Evolutionary conservation across 495 filamentous ascomycete species (phyloP), one percentile per base, ranked within the genome.

Genomic region (Penicillium pulvis): DNA sequence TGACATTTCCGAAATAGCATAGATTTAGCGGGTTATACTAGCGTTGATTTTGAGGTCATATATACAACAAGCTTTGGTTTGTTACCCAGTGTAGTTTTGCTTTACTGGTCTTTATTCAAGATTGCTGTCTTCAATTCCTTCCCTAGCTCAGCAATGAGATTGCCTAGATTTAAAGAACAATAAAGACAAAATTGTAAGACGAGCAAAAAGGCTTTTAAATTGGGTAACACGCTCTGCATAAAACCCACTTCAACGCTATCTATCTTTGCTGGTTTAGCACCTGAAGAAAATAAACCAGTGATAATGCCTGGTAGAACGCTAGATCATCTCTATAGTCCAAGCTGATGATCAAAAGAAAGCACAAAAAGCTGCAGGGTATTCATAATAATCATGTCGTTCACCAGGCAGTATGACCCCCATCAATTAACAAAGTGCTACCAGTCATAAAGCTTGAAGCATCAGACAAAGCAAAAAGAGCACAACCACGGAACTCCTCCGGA

Each of bases 401-500:
- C 79, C 79, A 82, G n/a, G 79, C 79, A 42, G 83, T 86, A 64
- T 87, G 84, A 2, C 85, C 85, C 42, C 85, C 85, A 61, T 87
- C 85, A 55, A 87, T 82, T 10, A 85, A 64, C 51, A 88, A 55
- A 44, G 85, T 82, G 17, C 72, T 81, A 0, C 86, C 87, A 0
- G 86, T 89, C 87, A 90, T 90, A 63, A 88, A 90, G 51, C 83
- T 85, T 59, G 82, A 86, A 14, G 86, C 87, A 67, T 85, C 80
- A 58, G 85, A 87, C 17, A 89, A 69, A 61, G 87, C 70, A 60
- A 85, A 85, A 33, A 85, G 62, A 16, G 82, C 87, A 0, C 84
- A 81, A 2, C 86, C 85, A 31, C 86, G 79, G 61, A 87, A 91
- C 65, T 92, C 89, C 66, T 83, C 82, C 0, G 86, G 83, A 55